Percentiles rank a stretch among this genome's conserved stretches.
phyloP scores from a whole-genome alignment of 495 filamentous ascomycete species.

The Amniculicola lignicola region DNA sequence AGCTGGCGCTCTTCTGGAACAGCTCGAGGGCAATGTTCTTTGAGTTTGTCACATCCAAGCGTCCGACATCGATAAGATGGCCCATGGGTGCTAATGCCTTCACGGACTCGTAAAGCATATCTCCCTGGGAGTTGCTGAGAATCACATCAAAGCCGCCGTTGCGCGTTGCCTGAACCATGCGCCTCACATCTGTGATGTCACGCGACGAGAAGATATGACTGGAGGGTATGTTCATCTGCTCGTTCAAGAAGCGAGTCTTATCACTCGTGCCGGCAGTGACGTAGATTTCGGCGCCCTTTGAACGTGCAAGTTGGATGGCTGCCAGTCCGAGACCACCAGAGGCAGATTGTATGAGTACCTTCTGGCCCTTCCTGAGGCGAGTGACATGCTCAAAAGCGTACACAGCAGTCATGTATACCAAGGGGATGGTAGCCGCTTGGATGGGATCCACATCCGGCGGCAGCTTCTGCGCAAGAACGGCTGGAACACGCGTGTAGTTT shows the following conservation, averaged over 20 bases:
- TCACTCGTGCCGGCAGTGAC: constrained; percentile 11
- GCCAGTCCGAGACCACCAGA: constrained; percentile 25
- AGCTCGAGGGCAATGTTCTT: constrained; percentile 7
- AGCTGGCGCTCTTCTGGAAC: constrained; percentile 18
- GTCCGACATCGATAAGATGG: constrained; percentile 26
- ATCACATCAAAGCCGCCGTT: constrained; percentile 25
- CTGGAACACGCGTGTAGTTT: constrained; percentile 9
- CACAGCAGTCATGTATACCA: constrained; percentile 58
- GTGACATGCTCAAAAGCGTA: constrained; percentile 50
- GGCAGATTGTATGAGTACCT: constrained; percentile 30
- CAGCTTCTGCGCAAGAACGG: constrained; percentile 32
- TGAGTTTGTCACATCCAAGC: constrained; percentile 5
- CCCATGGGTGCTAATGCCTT: constrained; percentile 3
- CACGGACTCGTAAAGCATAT: constrained; percentile 6
- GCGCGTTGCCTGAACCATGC: neutral
- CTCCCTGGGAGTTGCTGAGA: constrained; percentile 4
- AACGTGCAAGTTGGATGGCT: constrained; percentile 18
- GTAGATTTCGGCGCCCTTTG: constrained; percentile 19
- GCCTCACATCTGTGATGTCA: neutral
- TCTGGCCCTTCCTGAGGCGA: constrained; percentile 36
- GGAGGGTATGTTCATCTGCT: neutral
- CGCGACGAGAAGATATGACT: constrained; percentile 20
- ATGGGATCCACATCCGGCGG: constrained; percentile 51
- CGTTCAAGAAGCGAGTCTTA: constrained; percentile 10
- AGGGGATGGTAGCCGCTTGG: constrained; percentile 54